Evolutionary conservation across 1,284 basidiomycete genomes (phyloP), one percentile per base, ranked within the genome.

Genomic region (Mycosarcoma mackinlayi): DNA sequence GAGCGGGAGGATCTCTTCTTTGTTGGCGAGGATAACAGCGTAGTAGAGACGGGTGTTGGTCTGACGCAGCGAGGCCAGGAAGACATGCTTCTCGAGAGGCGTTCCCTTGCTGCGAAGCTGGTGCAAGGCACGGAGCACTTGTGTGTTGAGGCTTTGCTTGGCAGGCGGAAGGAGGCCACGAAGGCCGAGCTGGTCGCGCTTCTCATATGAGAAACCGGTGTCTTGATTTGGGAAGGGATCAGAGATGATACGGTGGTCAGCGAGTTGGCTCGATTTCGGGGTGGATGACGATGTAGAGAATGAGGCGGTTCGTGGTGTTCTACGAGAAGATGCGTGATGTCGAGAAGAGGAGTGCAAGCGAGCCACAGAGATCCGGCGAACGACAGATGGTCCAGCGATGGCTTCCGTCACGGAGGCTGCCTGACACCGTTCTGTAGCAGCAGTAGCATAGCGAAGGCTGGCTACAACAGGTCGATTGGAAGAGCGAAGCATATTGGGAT

Each of bases 71-170:
- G 88, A 87, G 13, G 87, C 86, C 27, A 93, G 87, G 81, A 88
- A 92, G 75, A 93, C 92, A 84, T 93, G 90, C 84, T 92, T 91
- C 78, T 92, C 91, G 57, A 92, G 88, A 50, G 82, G 78, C 75
- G 87, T 88, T 7, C 40, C 6, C 83, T 92, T 92, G 39, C 88
- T 88, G 42, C 88, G 88, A 14, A 93, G 84, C 80, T 93, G 91
- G 18, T 84, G 84, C 49, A 91, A 83, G 75, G 87, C 88, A 53
- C 90, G 89, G 24, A 85, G 68, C 42, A 85, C 83, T 77, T 92
- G 91, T 27, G 85, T 84, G 47, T 89, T 85, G 40, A 78, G 54
- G 28, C 62, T 60, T 55, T 81, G 77, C 51, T 89, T 85, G 3
- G 85, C 86, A 7, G 89, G 88, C 16, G 92, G 91, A 2, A 87